Base-by-base conservation (phyloP, 2,329 filamentous ascomycete species). In the Aureobasidium melanogenum region DNA sequence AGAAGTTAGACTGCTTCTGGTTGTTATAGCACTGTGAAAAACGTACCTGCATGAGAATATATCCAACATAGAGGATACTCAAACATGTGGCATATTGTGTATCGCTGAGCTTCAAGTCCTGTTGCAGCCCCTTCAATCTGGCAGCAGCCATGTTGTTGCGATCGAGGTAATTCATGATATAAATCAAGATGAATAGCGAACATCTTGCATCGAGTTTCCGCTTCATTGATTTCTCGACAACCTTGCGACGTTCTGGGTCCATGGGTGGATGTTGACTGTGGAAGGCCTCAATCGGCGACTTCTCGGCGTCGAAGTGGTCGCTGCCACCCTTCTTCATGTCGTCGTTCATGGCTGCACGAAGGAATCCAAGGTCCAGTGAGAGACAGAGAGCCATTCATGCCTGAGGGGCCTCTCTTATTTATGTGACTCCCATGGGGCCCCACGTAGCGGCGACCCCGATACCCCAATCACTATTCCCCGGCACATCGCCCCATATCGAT, bases 131-230 rank as follows among this genome's bases (percentile, higher is more conserved):
- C 68, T 83, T 82, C 56, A 89, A 77, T 22, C 83, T 79, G 1
- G 87, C 87, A 1, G 85, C 80, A 1, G 85, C 85, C 64, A 88
- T 87, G 71, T 88, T 60, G 59, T 71, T 71, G 68, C 68, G 39
- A 65, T 85, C 83, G 14, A 88, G 73, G 71, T 89, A 91, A 74
- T 91, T 90, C 75, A 88, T 79, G 70, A 91, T 88, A 69, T 90
- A 91, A 76, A 91, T 88, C 65, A 90, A 71, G 51, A 91, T 83
- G 62, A 91, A 77, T 73, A 85, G 44, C n/a, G 56, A 34, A 28
- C 54, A 57, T 28, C 54, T 46, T 4, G 30, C 41, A 14, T 57
- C 54, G 12, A 57, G 32, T 22, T 57, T 57, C 30, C 54, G 28
- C 54, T 57, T 57, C 54, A 57, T 46, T 19, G 54, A 57, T 12